These are phyloP conservation scores for Dichotomocladium elegans DNA, from an alignment of 371 early-diverging fungal genomes.

Conservation along the genomic window DNA sequence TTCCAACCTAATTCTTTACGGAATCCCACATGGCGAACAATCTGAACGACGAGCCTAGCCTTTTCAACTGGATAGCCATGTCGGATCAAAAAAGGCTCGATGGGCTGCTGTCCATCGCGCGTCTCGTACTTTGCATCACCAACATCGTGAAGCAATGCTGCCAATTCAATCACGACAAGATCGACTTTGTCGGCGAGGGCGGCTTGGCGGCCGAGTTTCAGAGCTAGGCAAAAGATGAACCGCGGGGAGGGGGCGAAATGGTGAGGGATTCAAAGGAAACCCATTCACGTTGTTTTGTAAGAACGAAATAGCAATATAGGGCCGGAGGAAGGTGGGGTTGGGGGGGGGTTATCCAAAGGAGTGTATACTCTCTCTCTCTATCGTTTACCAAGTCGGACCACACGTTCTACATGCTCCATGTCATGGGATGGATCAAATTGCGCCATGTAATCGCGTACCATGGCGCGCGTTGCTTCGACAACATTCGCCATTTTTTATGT, in stretches of 20 bases:
- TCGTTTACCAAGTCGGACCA: constrained; percentile 53
- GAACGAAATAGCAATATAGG: no score
- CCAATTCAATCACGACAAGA: constrained; percentile 59
- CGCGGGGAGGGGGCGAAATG: no score
- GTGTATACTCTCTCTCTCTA: no score
- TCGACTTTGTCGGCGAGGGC: constrained; percentile 36
- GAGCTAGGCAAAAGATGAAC: no score
- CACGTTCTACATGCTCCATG: constrained; percentile 74
- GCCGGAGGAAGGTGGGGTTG: no score
- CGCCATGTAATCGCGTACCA: constrained; percentile 66
- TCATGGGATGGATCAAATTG: constrained; percentile 76
- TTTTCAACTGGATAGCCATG: constrained; percentile 32
- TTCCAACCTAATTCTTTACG: constrained; percentile 64
- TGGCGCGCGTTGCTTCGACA: no score
- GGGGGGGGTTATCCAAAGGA: no score
- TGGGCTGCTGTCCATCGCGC: constrained; percentile 30
- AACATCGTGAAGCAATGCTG: constrained; percentile 77
- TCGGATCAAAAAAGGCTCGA: constrained; percentile 42
- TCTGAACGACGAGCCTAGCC: constrained; percentile 50
- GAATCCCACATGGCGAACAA: constrained; percentile 68
- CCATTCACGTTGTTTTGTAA: no score
- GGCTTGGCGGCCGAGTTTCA: constrained; percentile 36
- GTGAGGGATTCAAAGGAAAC: no score
- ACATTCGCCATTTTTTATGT: no score
- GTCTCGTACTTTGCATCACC: constrained; percentile 65